phyloP scores from a whole-genome alignment of 176 grass and related monocot species.

The Lolium rigidum region DNA sequence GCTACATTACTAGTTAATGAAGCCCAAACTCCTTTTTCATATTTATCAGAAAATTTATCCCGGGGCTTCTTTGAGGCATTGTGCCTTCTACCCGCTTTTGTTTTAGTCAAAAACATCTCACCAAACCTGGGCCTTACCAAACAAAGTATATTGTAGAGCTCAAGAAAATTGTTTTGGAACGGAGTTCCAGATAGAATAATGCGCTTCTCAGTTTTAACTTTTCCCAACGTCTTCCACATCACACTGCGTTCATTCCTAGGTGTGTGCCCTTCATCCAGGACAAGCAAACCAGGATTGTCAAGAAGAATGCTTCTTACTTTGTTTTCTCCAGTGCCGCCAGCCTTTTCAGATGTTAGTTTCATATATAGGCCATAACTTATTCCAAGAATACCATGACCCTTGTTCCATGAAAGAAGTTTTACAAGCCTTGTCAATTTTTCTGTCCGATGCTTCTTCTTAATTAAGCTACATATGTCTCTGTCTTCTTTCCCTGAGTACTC shows the following conservation, averaged over 20 bases:
- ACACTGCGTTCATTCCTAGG: constrained; percentile 82
- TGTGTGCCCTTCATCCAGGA: constrained; percentile 96
- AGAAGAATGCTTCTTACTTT: constrained; percentile 76
- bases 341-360: constrained; percentile 63
- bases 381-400: constrained; percentile 75
- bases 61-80: constrained; percentile 50
- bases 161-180: constrained; percentile 94
- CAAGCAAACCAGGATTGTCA: constrained; percentile 81
- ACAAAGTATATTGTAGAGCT: constrained; percentile 94
- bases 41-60: constrained; percentile 61
- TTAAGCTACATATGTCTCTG: constrained; percentile 57
- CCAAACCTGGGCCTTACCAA: constrained; percentile 85
- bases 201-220: constrained; percentile 77
- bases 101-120: constrained; percentile 78
- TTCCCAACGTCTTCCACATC: constrained; percentile 83
- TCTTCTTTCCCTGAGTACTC: constrained; percentile 84
- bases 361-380: constrained; percentile 88
- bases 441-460: constrained; percentile 57
- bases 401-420: constrained; percentile 82
- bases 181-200: constrained; percentile 98
- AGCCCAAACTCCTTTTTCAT: constrained; percentile 83
- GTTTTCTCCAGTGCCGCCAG: constrained; percentile 57
- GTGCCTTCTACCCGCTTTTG: constrained; percentile 49
- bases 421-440: constrained; percentile 72
- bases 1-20: constrained; percentile 84